A percentile compares a stretch with the other conserved stretches of the same genome.
These are phyloP conservation scores for Symbiodinium natans DNA, from an alignment of 73 alveolate species.

Conservation along the genomic window DNA sequence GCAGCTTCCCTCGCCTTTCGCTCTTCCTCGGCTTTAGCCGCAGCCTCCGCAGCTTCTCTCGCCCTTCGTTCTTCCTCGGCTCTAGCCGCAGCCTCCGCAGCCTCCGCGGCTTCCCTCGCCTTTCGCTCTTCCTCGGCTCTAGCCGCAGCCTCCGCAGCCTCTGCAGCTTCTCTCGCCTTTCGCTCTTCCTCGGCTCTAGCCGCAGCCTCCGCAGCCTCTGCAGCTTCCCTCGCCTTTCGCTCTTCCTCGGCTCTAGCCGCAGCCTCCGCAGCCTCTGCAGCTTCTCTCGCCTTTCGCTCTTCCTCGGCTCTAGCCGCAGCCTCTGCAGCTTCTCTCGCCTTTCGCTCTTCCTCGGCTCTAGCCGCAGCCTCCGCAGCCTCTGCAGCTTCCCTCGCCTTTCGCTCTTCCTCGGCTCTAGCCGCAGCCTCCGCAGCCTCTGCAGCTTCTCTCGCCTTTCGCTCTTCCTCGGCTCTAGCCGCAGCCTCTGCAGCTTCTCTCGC, in stretches of 20 bases:
- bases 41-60: neutral
- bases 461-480: neutral
- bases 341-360: neutral
- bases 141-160: neutral
- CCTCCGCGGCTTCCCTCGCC: conserved; percentile 3
- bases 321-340: conserved; percentile 22
- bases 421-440: conserved; percentile 1
- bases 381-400: neutral
- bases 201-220: neutral
- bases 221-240: neutral
- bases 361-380: neutral
- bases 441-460: neutral
- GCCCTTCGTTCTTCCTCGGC: neutral
- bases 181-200: neutral
- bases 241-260: neutral
- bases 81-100: neutral
- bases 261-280: neutral
- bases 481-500: neutral
- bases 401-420: neutral
- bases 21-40: neutral
- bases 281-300: neutral
- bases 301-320: neutral
- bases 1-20: neutral
- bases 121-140: neutral
- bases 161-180: neutral